Evolutionary conservation across 1,284 basidiomycete genomes (phyloP), one percentile per base, ranked within the genome.

Genomic region (Microstroma glucosiphilum): DNA sequence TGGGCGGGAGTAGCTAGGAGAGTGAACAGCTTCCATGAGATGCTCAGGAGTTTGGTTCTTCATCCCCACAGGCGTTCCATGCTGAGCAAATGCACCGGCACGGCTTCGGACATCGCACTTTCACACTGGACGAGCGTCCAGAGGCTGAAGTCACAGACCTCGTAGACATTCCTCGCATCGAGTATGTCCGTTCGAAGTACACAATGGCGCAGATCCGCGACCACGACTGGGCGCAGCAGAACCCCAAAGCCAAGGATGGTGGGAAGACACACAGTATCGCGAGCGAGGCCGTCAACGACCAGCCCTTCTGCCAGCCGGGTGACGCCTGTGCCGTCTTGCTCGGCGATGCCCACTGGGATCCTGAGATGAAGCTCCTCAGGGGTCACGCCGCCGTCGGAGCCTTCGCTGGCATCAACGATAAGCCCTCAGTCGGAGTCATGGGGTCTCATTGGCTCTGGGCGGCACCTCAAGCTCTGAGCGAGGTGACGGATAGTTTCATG

Each of bases 381-480:
- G 71, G 42, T 4, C 71, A 72, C 37, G 71, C 62, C 17, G 71
- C 71, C 4, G 26, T 72, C 0, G 71, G 71, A 7, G 59, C 60
- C 19, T 63, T 62, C 6, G 69, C 21, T 2, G 51, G 51, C 25
- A 15, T 54, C 17, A 60, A 66, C 1, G 68, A 63, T 6, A 17
- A 48, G 7, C 57, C 60, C 15, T 64, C 63, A 17, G 57, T 65
- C 19, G 69, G 69, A 21, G 70, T 72, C 13, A 70, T 70, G 69
- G 70, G 70, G 0, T 63, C 60, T 40, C 70, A 72, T 40, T 72
- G 70, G 70, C 58, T 70, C 11, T 70, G 69, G 69, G 63, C 69
- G 1, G 71, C 71, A 13, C 69, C 69, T 1, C 58, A 49, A 6
- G 51, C 60, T 1, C 58, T 72, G 19, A 40, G 51, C 19, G 51